These are phyloP conservation scores for Spongospora subterranea DNA, from an alignment of 208 protist species.

Conservation along the genomic window DNA sequence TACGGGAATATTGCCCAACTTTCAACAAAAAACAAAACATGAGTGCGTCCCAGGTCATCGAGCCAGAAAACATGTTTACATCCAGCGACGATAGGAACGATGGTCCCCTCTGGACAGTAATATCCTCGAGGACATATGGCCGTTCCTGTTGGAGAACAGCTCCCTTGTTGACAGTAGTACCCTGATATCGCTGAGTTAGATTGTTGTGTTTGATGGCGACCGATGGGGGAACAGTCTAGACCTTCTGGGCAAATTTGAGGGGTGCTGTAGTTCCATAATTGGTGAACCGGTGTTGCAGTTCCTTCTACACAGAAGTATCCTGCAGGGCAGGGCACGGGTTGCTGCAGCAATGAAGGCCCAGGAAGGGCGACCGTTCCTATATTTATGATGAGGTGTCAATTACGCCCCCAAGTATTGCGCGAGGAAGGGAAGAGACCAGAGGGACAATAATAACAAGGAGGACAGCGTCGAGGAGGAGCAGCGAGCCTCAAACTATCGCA, in stretches of 20 bases:
- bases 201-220: neutral
- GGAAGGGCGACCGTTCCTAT: slow-evolving; percentile 12
- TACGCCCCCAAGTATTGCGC: neutral
- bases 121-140: slow-evolving; percentile 11
- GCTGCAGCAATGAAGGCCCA: neutral
- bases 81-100: neutral
- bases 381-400: neutral
- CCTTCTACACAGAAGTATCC: slow-evolving; percentile 51
- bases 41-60: neutral
- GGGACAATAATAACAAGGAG: slow-evolving; percentile 16
- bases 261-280: neutral
- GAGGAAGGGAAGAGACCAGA: neutral
- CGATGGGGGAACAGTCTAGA: neutral
- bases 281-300: neutral
- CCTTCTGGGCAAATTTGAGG: slow-evolving; percentile 25
- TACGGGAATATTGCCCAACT: slow-evolving; percentile 1
- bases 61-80: neutral
- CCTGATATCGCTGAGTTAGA: no score
- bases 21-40: neutral
- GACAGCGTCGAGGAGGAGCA: neutral
- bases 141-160: slow-evolving; percentile 14
- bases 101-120: slow-evolving; percentile 5
- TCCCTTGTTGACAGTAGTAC: slow-evolving; percentile 33
- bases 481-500: neutral
- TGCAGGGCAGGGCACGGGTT: neutral